A percentile compares a stretch with the other conserved stretches of the same genome.
Evolutionary conservation across 306 rosid species (phyloP).

Genomic region (Pachyrhizus erosus): DNA sequence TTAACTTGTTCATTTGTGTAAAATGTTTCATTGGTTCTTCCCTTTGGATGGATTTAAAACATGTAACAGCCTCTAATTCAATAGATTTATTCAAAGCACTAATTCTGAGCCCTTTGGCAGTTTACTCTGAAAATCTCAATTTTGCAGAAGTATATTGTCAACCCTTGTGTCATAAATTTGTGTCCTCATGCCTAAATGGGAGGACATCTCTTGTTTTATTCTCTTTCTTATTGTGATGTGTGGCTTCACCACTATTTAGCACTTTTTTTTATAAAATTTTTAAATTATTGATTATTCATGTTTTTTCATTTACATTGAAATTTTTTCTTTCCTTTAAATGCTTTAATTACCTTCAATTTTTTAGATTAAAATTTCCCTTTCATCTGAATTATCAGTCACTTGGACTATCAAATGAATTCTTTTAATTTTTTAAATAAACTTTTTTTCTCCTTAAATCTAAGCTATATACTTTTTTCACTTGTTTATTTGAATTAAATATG

Average conservation of each 20-base stretch:
- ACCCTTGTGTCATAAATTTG: background rate
- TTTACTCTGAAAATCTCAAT: conserved; percentile 13
- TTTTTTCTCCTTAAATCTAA: background rate
- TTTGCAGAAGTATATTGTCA: conserved; percentile 14
- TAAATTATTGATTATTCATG: background rate
- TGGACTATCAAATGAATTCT: background rate
- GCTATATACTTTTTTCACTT: background rate
- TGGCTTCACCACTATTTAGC: background rate
- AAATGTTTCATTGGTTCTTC: conserved; percentile 17
- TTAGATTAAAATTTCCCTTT: background rate
- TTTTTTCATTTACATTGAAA: background rate
- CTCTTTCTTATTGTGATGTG: background rate
- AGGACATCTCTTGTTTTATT: background rate
- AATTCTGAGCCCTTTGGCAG: conserved; percentile 23
- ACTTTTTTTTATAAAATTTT: background rate
- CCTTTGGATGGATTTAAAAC: conserved; percentile 11
- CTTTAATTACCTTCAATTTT: background rate
- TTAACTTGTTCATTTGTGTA: background rate
- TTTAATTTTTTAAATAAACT: background rate
- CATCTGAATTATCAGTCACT: background rate
- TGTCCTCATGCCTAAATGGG: background rate
- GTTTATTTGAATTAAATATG: background rate
- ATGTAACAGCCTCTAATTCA: background rate
- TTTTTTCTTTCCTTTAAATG: background rate
- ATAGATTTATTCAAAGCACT: conserved; percentile 26